Conservation (phyloP, 2,329 filamentous ascomycete genomes). For the Corynespora cassiicola region DNA sequence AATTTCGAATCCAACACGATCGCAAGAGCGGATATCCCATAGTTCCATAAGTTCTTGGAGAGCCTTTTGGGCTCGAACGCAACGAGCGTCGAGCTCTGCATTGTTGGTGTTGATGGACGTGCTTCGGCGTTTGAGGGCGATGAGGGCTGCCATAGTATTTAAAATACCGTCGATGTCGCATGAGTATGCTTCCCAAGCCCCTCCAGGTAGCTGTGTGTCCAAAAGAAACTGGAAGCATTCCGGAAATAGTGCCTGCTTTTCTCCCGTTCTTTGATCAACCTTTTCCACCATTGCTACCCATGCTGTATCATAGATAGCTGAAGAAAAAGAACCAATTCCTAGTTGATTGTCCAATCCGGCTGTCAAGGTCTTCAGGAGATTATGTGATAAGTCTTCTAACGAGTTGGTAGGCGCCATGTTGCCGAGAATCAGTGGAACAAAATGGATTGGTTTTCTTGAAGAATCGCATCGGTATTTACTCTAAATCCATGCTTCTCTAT, state of each 20-base stretch:
- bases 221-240: slow-evolving; percentile 39
- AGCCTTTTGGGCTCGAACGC: neutral
- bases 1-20: slow-evolving; percentile 22
- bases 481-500: no score
- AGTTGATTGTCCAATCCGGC: no score
- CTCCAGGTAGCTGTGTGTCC: slow-evolving; percentile 22
- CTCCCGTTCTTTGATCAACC: slow-evolving; percentile 11
- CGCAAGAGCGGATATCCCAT: slow-evolving; percentile 5
- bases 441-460: no score
- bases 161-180: slow-evolving; percentile 9
- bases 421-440: no score
- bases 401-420: no score
- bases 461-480: no score
- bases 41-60: slow-evolving; percentile 2
- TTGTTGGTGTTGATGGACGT: neutral
- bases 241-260: slow-evolving; percentile 32
- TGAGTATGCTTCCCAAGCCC: slow-evolving; percentile 5
- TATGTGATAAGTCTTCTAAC: no score
- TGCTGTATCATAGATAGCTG: no score
- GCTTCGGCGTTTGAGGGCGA: slow-evolving; percentile 6
- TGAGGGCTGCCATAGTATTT: slow-evolving; percentile 11
- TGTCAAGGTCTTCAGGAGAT: no score
- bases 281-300: slow-evolving; percentile 34
- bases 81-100: no score
- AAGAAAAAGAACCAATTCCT: no score